Percentiles rank a stretch among this genome's conserved stretches.
These are phyloP conservation scores for Elongisporangium senticosum DNA, from an alignment of 352 stramenopile species.

Conservation along the genomic window DNA sequence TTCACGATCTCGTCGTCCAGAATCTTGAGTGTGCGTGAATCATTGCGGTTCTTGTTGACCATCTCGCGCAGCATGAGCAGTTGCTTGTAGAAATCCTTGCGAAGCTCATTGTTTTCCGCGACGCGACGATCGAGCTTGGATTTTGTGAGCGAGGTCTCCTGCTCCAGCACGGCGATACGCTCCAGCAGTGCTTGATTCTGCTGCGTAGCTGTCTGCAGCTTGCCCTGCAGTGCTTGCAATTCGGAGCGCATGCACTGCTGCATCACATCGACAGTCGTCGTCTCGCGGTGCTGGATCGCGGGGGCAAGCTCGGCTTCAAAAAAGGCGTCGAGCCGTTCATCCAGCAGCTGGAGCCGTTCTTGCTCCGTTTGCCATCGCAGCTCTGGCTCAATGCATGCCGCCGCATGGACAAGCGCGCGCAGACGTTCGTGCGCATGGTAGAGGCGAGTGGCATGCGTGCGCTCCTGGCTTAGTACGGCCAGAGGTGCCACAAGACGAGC, in stretches of 20 bases:
- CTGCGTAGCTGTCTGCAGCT: conserved; percentile 6
- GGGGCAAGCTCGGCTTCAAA: conserved; percentile 34
- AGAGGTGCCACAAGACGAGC: conserved; percentile 16
- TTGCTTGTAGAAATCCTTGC: conserved; percentile 72
- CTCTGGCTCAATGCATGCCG: conserved; percentile 13
- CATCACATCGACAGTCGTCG: conserved; percentile 46
- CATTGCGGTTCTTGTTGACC: conserved; percentile 46
- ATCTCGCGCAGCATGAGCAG: conserved; percentile 66
- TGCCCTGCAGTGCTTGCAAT: conserved; percentile 22
- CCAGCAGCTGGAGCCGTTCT: conserved; percentile 1
- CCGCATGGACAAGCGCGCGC: conserved; percentile 9
- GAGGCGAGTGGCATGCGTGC: conserved; percentile 7
- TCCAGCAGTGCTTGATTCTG: conserved; percentile 17
- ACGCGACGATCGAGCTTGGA: conserved; percentile 59
- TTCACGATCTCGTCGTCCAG: conserved; percentile 53
- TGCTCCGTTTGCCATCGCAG: conserved; percentile 9
- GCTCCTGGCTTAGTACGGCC: conserved; percentile 10
- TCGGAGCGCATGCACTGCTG: conserved; percentile 49
- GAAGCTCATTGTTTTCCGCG: conserved; percentile 55
- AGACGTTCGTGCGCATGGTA: conserved; percentile 14
- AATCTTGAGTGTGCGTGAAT: conserved; percentile 35
- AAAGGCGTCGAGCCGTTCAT: conserved; percentile 30
- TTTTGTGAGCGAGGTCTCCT: conserved; percentile 28
- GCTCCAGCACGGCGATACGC: conserved; percentile 17
- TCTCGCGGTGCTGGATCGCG: conserved; percentile 52